phyloP scores from a whole-genome alignment of 176 grass and related monocot genomes.

The Cenchrus fungigraminus region DNA sequence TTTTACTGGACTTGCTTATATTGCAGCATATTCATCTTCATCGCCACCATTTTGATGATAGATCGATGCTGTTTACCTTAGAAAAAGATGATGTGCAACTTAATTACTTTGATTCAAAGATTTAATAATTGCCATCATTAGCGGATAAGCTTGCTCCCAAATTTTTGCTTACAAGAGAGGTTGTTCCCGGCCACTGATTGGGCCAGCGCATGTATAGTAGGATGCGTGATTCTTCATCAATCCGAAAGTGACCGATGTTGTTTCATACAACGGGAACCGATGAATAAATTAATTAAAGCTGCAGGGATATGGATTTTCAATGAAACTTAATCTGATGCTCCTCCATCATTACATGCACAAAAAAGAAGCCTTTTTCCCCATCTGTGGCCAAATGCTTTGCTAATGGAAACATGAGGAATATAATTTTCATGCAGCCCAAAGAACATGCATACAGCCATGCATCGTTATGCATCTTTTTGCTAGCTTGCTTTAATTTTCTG shows the following conservation, averaged over 20 bases:
- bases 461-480: background rate
- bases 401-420: slow-evolving; percentile 34
- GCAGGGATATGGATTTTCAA: background rate
- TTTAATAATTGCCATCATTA: slow-evolving; percentile 50
- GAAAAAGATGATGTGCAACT: background rate
- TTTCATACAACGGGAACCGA: slow-evolving; percentile 23
- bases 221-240: slow-evolving; percentile 38
- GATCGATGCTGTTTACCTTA: too few relatives aligned
- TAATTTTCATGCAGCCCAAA: background rate
- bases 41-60: too few relatives aligned
- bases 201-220: background rate
- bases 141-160: slow-evolving; percentile 14
- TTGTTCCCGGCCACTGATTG: slow-evolving; percentile 18
- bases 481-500: background rate
- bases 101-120: slow-evolving; percentile 25
- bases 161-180: slow-evolving; percentile 42
- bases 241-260: slow-evolving; percentile 33
- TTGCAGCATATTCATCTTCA: background rate
- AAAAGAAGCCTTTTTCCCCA: background rate
- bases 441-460: background rate
- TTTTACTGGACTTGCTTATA: background rate
- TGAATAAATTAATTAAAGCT: slow-evolving; percentile 22
- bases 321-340: background rate
- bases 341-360: background rate
- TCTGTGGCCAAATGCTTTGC: background rate